Evolutionary conservation across 2,329 filamentous ascomycete genomes (phyloP).

Genomic region (Pseudopithomyces maydicus): DNA sequence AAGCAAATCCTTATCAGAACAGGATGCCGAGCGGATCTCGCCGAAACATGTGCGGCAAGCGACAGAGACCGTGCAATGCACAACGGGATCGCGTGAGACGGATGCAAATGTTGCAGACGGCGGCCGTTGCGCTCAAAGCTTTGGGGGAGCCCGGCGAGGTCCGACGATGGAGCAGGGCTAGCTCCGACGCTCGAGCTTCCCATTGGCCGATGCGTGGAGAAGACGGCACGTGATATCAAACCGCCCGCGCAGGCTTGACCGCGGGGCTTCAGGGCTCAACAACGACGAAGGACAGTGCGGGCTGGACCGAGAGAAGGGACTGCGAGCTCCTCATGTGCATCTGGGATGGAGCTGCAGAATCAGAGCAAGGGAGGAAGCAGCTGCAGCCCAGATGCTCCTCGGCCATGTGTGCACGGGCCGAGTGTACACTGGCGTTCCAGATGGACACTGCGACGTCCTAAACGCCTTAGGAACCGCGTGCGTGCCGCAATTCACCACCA

Average conservation of each 20-base stretch:
- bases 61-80: conserved; percentile 27
- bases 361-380: not conserved
- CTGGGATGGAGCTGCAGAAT: not conserved
- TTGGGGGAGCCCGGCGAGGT: conserved; percentile 42
- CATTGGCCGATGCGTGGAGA: conserved; percentile 9
- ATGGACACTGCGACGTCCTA: not conserved
- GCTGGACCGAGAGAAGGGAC: not conserved
- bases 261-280: conserved; percentile 17
- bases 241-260: conserved; percentile 13
- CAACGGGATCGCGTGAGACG: conserved; percentile 29
- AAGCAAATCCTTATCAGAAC: conserved; percentile 37
- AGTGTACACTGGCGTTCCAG: conserved; percentile 8
- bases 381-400: not conserved
- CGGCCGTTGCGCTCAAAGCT: conserved; percentile 28
- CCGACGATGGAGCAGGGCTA: conserved; percentile 24
- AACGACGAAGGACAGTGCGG: conserved; percentile 15
- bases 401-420: conserved; percentile 1
- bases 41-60: conserved; percentile 28
- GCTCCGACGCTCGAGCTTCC: conserved; percentile 4
- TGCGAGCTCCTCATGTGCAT: not conserved
- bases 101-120: conserved; percentile 20
- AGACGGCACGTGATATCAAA: conserved; percentile 30
- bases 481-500: conserved; percentile 5
- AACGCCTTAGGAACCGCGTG: conserved; percentile 4
- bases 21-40: conserved; percentile 32